Base-by-base conservation (phyloP, 73 alveolate genomes). In the Symbiodinium natans region DNA sequence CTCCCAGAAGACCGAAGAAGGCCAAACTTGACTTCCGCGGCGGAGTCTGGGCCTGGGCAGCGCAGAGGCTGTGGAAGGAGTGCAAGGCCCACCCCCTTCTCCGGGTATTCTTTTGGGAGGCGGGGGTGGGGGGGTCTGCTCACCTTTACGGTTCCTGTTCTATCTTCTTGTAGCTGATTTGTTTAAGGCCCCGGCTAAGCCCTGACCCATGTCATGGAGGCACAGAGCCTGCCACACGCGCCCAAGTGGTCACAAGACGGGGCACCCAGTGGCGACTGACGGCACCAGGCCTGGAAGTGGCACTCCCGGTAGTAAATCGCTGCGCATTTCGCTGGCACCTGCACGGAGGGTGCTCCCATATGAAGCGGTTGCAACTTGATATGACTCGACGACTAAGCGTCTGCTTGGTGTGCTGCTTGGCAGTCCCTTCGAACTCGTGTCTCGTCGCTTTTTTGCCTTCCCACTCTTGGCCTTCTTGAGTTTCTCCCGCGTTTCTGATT, bases 271-370 rank as follows among this genome's bases (percentile, higher is more conserved):
- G n/a, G n/a, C n/a, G n/a, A n/a, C n/a, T n/a, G n/a, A n/a, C n/a
- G n/a, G 59, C n/a, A 31, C 19, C 82, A n/a, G 34, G 74, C 95
- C 95, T 88, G 95, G 95, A 39, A 88, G 41, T 88, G 95, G 95
- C 95, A 88, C 43, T 88, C 95, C 46, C 95, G 40, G 95, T 88
- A 88, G 95, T 59, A 88, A 38, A 88, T 88, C 73, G 95, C 95
- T 3, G 95, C 95, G 43, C 95, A 88, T 29, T 88, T 88, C 73
- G 86, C 52, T 9, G 95, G 86, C 95, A 88, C 95, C 95, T 88
- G 86, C 73, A 43, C 6, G 52, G 9, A 7, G 77, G 10, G 41
- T 1, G 29, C 15, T 19, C n/a, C n/a, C n/a, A n/a, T n/a, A n/a
- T n/a, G n/a, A n/a, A n/a, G n/a, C n/a, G n/a, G n/a, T n/a, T n/a